Evolutionary conservation across 208 protist species (phyloP).

Genomic region (Leptomonas pyrrhocoris): DNA sequence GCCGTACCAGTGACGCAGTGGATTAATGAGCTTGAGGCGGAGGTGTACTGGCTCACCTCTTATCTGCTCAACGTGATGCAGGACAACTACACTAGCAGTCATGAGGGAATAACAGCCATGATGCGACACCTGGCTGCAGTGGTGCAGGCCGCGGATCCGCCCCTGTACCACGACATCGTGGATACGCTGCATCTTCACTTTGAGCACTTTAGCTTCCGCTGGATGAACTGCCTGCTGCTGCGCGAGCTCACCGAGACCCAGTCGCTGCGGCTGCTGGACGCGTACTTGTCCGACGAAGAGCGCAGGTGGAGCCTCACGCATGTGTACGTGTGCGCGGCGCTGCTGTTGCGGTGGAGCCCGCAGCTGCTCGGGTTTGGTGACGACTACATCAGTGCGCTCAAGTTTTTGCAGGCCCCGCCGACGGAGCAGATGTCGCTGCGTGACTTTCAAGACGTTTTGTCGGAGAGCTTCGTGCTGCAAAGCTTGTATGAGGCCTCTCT

Average conservation of each 20-base stretch:
- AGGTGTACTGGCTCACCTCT: conserved; percentile 91
- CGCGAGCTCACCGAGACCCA: conserved; percentile 84
- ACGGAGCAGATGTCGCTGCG: conserved; percentile 49
- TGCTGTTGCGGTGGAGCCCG: conserved; percentile 72
- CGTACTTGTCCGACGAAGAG: conserved; percentile 86
- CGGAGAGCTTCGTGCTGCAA: conserved; percentile 68
- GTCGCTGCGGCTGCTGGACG: conserved; percentile 86
- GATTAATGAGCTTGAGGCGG: conserved; percentile 84
- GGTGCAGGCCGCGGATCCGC: conserved; percentile 60
- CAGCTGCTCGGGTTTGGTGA: conserved; percentile 56
- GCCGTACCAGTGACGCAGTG: conserved; percentile 54
- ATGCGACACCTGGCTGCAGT: conserved; percentile 80
- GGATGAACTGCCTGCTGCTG: conserved; percentile 94
- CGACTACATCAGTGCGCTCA: conserved; percentile 61
- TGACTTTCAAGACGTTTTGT: conserved; percentile 68
- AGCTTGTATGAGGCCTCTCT: conserved; percentile 65
- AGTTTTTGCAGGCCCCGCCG: conserved; percentile 77
- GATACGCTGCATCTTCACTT: conserved; percentile 66
- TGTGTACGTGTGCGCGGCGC: conserved; percentile 89
- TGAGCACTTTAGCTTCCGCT: conserved; percentile 88
- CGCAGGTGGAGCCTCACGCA: conserved; percentile 70
- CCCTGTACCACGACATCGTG: conserved; percentile 59
- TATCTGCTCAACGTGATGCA: conserved; percentile 87
- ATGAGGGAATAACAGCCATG: conserved; percentile 90
- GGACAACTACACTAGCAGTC: conserved; percentile 91